phyloP scores from a whole-genome alignment of 2,329 filamentous ascomycete species.

The Botrytis aclada region DNA sequence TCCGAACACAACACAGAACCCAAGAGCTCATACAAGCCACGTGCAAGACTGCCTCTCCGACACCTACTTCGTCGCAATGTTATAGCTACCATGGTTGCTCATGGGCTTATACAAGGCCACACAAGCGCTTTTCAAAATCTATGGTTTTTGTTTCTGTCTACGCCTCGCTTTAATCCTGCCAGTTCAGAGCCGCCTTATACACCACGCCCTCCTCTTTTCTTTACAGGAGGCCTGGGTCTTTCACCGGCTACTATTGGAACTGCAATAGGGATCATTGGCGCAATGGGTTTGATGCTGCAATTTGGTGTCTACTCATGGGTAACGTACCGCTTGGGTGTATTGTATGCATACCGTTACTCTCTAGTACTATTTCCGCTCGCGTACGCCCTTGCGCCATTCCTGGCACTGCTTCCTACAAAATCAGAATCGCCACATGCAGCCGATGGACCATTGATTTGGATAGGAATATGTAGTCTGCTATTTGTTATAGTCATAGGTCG shows the following conservation, averaged over 20 bases:
- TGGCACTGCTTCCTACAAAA: neutral
- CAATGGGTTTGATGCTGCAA: neutral
- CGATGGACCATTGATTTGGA: neutral
- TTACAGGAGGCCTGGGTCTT: neutral
- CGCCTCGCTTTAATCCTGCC: neutral
- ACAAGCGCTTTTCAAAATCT: neutral
- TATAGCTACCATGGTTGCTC: neutral
- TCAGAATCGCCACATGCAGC: neutral
- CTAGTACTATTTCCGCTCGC: neutral
- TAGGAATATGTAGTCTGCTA: neutral
- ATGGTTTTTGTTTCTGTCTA: neutral
- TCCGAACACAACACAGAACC: neutral
- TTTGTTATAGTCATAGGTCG: neutral
- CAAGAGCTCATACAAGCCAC: neutral
- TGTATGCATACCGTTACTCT: neutral
- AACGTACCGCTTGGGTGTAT: neutral
- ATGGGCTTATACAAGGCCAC: neutral
- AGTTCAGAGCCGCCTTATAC: neutral
- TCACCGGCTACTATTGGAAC: neutral
- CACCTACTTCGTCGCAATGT: neutral
- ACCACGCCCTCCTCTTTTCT: neutral
- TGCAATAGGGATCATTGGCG: neutral
- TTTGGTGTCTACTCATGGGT: constrained; percentile 1
- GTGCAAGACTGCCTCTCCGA: neutral
- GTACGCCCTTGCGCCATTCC: neutral